These are phyloP conservation scores for Pythium dissotocum DNA, from an alignment of 352 stramenopile genomes.

Conservation along the genomic window DNA sequence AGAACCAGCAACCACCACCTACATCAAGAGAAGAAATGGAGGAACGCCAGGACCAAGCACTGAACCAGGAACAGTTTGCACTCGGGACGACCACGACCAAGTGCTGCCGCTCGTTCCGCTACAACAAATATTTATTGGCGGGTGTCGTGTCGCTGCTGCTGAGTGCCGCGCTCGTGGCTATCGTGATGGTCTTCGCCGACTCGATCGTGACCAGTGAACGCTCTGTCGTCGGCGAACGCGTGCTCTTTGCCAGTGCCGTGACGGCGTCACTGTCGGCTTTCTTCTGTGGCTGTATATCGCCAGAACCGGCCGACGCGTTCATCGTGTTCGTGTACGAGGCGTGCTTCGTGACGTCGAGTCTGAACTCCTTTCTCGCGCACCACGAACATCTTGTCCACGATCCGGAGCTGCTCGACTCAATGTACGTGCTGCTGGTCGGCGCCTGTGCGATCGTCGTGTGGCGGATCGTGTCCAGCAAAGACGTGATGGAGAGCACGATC, in stretches of 20 bases:
- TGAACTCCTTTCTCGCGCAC: constrained; percentile 64
- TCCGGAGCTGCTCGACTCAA: constrained; percentile 52
- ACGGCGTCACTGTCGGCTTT: constrained; percentile 32
- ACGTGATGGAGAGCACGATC: constrained; percentile 53
- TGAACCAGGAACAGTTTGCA: constrained; percentile 15
- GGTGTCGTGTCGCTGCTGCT: constrained; percentile 2
- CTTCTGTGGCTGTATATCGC: constrained; percentile 47
- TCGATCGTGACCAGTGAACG: constrained; percentile 19
- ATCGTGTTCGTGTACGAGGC: constrained; percentile 51
- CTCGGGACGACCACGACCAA: not conserved
- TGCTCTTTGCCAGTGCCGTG: constrained; percentile 32
- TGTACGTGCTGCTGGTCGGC: constrained; percentile 57
- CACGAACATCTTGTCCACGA: constrained; percentile 39
- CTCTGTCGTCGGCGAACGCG: constrained; percentile 24
- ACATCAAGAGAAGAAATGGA: not conserved
- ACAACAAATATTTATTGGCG: constrained; percentile 14
- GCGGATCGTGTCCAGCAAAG: constrained; percentile 57
- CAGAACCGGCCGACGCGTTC: constrained; percentile 38
- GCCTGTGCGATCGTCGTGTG: constrained; percentile 53
- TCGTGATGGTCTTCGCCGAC: constrained; percentile 10
- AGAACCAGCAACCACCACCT: not conserved
- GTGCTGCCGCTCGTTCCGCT: not conserved
- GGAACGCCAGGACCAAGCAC: constrained; percentile 12
- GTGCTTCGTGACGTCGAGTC: constrained; percentile 52
- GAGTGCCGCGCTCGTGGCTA: not conserved